Evolutionary conservation across 495 filamentous ascomycete genomes (phyloP).

Genomic region (Schizothecium vesticola): DNA sequence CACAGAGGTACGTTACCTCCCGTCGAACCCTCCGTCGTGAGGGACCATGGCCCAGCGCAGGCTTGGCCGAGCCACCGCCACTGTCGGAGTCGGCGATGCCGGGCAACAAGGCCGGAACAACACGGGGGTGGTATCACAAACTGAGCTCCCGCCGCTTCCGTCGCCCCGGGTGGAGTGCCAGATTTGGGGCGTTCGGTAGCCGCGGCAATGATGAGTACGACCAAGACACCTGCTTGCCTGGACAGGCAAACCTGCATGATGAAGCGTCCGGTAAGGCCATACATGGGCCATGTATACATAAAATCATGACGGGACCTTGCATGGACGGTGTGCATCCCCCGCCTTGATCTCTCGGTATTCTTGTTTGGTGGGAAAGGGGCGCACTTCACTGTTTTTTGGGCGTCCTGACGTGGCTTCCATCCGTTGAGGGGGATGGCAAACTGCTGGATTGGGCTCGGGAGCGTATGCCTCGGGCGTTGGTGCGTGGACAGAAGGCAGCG

Average conservation of each 20-base stretch:
- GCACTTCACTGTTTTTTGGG: background rate
- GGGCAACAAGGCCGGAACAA: background rate
- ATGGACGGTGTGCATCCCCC: background rate
- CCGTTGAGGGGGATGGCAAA: background rate
- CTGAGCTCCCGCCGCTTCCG: background rate
- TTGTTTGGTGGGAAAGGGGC: background rate
- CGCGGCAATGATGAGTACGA: background rate
- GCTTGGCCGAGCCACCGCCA: background rate
- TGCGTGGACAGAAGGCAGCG: background rate
- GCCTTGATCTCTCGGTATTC: background rate
- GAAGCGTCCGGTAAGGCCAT: background rate
- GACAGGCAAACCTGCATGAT: background rate
- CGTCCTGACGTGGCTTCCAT: background rate
- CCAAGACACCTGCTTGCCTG: background rate
- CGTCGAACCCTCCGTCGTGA: background rate
- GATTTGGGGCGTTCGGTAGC: too few relatives aligned
- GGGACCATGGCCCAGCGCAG: background rate
- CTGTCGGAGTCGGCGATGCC: background rate
- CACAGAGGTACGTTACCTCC: background rate
- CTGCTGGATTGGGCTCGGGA: background rate
- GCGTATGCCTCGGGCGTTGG: background rate
- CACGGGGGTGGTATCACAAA: background rate
- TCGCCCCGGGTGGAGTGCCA: background rate
- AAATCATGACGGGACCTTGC: background rate
- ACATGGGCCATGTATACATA: background rate